Evolutionary conservation across 2,329 filamentous ascomycete species (phyloP).

Genomic region (Pseudogymnoascus sp.): DNA sequence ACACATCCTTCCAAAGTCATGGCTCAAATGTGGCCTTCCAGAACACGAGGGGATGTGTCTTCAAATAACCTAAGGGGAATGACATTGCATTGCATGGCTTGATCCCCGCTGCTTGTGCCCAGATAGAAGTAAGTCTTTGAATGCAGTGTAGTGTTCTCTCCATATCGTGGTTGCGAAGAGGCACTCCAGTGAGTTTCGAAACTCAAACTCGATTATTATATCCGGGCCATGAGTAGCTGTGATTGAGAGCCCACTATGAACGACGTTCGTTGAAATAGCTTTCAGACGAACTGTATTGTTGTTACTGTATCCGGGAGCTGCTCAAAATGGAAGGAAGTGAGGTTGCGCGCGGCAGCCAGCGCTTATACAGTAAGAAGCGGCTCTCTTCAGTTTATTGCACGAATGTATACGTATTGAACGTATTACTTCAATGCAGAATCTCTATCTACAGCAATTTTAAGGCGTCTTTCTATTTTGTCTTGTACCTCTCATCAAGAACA

Average conservation of each 20-base stretch:
- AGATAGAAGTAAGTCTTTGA: not conserved
- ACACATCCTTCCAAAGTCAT: not conserved
- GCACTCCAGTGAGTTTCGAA: too few species aligned
- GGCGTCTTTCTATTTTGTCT: not conserved
- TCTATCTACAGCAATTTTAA: not conserved
- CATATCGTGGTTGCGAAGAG: not conserved
- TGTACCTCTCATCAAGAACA: not conserved
- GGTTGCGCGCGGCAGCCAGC: conserved; percentile 1
- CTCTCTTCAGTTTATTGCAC: not conserved
- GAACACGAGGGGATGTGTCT: not conserved
- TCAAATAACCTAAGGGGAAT: not conserved
- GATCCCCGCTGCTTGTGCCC: not conserved
- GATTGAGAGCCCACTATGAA: not conserved
- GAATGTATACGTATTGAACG: not conserved
- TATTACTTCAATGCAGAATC: not conserved
- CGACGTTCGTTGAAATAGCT: not conserved
- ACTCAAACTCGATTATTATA: not conserved
- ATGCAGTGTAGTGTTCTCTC: not conserved
- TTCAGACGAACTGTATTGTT: not conserved
- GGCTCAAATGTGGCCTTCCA: not conserved
- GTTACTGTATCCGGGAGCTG: not conserved
- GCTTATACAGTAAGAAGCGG: not conserved
- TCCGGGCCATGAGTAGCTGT: not conserved
- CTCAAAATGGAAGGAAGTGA: not conserved
- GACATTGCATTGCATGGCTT: not conserved